Evolutionary conservation across 2,329 filamentous ascomycete species (phyloP), one percentile per base, ranked within the genome.

Genomic region (Aspergillus fijiensis): DNA sequence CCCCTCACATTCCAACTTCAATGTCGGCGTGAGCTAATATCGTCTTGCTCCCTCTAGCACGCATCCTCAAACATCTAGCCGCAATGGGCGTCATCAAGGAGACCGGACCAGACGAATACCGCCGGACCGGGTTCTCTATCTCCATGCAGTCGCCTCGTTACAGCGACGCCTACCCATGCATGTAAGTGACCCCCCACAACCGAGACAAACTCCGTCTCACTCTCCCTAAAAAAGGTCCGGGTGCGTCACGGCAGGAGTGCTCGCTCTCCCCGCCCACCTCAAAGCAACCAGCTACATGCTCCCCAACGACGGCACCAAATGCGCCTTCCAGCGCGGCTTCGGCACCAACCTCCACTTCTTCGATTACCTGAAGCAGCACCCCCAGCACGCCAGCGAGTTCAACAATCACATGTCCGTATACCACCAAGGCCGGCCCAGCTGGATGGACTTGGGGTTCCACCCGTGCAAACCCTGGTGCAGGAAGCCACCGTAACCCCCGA

Each of bases 41-140:
- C 2, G 6, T 42, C 52, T 6, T 42, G 12, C 9, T 29, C n/a
- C 51, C 27, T 29, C 5, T 23, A 64, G 70, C 67, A 51, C 74
- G 75, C 4, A 59, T 76, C 29, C 61, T 76, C 49, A 72, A 74
- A 55, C 75, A 77, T 25, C 63, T 77, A 0, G 65, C 57, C n/a
- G 67, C 75, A 3, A 74, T 76, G 66, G 72, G 72, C 14, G 70
- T 73, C 19, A 63, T 78, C 49, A 59, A 61, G 2, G 74, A 77
- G 56, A 69, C 67, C 4, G 72, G 70, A 1, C 62, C 61, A 1
- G 69, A 76, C 57, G 65, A 70, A 45, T 77, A 77, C 57, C 65
- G 67, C 16, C 63, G 67, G 3, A 77, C 67, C 16, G 70, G 71
- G 35, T 71, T 75, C 54, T 66, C 73, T 2, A 74, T 56, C 19